phyloP scores from a whole-genome alignment of 1,284 basidiomycete species.

The Phylloporus sp. region DNA sequence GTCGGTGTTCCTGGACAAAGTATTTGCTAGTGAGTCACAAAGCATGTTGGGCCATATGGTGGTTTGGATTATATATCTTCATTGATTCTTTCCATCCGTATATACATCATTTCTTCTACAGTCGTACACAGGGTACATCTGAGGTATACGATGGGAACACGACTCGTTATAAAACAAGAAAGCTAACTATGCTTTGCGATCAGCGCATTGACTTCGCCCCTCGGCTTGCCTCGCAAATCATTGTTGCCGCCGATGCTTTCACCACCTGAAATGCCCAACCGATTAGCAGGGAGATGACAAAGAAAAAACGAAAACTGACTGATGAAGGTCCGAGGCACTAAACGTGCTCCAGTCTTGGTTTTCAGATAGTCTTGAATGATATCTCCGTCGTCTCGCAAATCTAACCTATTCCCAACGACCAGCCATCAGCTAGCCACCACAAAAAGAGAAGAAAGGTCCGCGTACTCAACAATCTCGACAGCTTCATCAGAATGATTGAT shows the following conservation, averaged over 20 bases:
- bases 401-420: constrained; percentile 18
- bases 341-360: constrained; percentile 26
- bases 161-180: neutral
- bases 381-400: constrained; percentile 17
- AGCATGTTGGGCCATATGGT: neutral
- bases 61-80: neutral
- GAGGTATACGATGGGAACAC: neutral
- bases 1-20: neutral
- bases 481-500: constrained; percentile 51
- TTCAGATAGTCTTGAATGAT: constrained; percentile 30
- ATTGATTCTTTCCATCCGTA: too few species aligned
- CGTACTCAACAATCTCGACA: constrained; percentile 63
- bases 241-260: constrained; percentile 30
- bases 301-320: constrained; percentile 13
- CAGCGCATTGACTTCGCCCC: constrained; percentile 13
- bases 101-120: too few species aligned
- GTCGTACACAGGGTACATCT: neutral
- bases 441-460: constrained; percentile 5
- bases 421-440: neutral
- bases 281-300: neutral
- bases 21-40: too few species aligned
- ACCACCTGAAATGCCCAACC: constrained; percentile 16
- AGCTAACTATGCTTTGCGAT: constrained; percentile 15
- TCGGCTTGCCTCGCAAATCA: constrained; percentile 14
- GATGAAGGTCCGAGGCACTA: constrained; percentile 35